These are phyloP conservation scores for Candida ortonii DNA, from an alignment of 805 yeast genomes.

Conservation along the genomic window DNA sequence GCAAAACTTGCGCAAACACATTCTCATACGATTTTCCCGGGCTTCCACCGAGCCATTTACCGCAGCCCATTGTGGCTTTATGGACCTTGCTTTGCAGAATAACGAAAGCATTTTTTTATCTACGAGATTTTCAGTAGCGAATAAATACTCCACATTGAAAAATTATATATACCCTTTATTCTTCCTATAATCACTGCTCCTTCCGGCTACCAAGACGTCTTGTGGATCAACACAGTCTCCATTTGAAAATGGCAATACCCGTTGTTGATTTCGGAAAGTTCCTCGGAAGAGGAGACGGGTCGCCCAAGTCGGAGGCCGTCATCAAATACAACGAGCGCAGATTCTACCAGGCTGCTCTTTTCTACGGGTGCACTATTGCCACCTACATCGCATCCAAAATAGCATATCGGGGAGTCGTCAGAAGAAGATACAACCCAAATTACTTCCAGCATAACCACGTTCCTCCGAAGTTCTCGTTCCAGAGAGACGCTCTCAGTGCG, in stretches of 20 bases:
- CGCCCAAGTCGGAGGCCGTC: constrained; percentile 31
- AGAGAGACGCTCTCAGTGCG: constrained; percentile 82
- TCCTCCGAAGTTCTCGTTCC: constrained; percentile 79
- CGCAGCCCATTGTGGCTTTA: no score
- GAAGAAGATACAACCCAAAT: constrained; percentile 71
- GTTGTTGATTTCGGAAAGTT: constrained; percentile 32
- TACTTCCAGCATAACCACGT: constrained; percentile 81
- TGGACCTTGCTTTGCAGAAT: no score
- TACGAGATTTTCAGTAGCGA: no score
- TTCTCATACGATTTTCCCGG: no score
- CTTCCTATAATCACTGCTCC: no score
- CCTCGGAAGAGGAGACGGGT: constrained; percentile 28
- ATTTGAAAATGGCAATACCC: constrained; percentile 12
- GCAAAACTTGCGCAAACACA: no score
- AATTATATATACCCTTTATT: no score
- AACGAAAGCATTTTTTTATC: no score
- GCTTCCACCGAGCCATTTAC: no score
- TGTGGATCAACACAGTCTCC: neutral
- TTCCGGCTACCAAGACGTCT: no score
- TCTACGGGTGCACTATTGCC: constrained; percentile 68
- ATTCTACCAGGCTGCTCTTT: constrained; percentile 66
- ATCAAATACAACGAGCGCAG: constrained; percentile 58
- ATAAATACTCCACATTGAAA: no score
- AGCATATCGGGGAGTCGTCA: constrained; percentile 70
- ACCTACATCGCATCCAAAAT: constrained; percentile 70